Evolutionary conservation across 495 filamentous ascomycete genomes (phyloP).

Genomic region (Lasiosphaeria miniovina): DNA sequence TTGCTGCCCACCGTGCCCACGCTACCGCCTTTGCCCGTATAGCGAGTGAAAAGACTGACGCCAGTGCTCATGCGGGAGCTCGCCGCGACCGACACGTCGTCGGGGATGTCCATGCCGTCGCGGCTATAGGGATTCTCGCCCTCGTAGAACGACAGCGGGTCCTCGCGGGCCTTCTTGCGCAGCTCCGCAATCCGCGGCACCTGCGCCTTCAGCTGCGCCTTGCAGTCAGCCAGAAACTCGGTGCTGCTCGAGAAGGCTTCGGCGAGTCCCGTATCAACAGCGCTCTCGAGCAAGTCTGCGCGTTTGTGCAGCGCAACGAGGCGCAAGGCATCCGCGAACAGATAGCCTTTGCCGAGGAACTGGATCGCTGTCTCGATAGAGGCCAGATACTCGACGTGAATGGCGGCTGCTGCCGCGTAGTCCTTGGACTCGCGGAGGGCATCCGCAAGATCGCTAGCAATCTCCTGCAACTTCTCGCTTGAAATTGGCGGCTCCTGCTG

Average conservation of each 20-base stretch:
- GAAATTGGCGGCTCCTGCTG: slow-evolving; percentile 54
- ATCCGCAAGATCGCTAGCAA: slow-evolving; percentile 66
- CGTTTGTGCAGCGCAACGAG: slow-evolving; percentile 48
- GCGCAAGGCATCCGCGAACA: slow-evolving; percentile 80
- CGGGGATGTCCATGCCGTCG: slow-evolving; percentile 69
- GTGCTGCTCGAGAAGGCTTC: slow-evolving; percentile 75
- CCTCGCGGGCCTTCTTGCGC: slow-evolving; percentile 70
- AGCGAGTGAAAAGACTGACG: slow-evolving; percentile 83
- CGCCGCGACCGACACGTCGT: slow-evolving; percentile 87
- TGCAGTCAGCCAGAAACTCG: slow-evolving; percentile 90
- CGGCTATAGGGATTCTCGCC: slow-evolving; percentile 55
- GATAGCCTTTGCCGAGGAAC: slow-evolving; percentile 76
- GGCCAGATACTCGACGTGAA: slow-evolving; percentile 75
- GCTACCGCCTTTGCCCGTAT: slow-evolving; percentile 63
- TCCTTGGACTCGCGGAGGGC: slow-evolving; percentile 76
- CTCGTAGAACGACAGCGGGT: slow-evolving; percentile 77
- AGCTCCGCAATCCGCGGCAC: slow-evolving; percentile 81
- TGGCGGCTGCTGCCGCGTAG: slow-evolving; percentile 71
- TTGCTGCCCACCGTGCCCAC: slow-evolving; percentile 66
- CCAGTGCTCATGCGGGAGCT: slow-evolving; percentile 74
- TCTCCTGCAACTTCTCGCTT: slow-evolving; percentile 52
- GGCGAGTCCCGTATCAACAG: slow-evolving; percentile 70
- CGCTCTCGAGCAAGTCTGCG: slow-evolving; percentile 46
- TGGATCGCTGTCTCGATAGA: slow-evolving; percentile 64
- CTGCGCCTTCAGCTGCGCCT: slow-evolving; percentile 75